Evolutionary conservation across 1,139 yeast species (phyloP), one percentile per base, ranked within the genome.

Genomic region (Blastobotrys illinoisensis): DNA sequence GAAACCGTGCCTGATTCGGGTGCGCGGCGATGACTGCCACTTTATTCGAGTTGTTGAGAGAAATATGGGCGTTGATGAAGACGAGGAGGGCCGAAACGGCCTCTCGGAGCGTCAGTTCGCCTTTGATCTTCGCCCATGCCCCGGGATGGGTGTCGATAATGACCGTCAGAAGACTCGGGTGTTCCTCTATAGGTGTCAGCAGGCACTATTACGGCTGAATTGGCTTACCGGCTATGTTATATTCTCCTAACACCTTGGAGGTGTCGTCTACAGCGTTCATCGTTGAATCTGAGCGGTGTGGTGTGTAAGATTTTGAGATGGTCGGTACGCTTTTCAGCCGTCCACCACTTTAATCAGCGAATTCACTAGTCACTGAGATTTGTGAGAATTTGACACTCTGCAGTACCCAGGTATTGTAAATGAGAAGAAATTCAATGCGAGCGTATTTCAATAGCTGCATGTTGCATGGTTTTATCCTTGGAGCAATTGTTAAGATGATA

Each of bases 21-120:
- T 90, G 86, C 23, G 89, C 86, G 1, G 89, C 87, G 43, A 93
- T 80, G 28, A 93, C 82, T 6, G 96, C 88, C 9, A 91, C 96
- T 65, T 82, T 82, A 68, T 93, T 93, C 43, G 90, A 82, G 65
- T 88, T 88, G 70, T 89, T 88, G 54, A 89, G 76, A 0, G 99
- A 84, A 50, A 95, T 69, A 69, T 93, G 99, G 0, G 95, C 91
- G 67, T 93, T 93, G 56, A 91, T 70, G 64, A 85, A 83, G 36
- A 89, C 88, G 48, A 87, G 68, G 9, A 88, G 67, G 4, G 88
- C 75, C 58, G 84, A 80, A 20, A 82, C 73, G 20, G 84, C 80
- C 49, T 82, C 82, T 56, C 78, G 76, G 28, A 87, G 67, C 1
- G 80, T 64, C 2, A 80, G 69, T 50, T 74, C 72, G 44, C 78